Evolutionary conservation across 345 rosid species (phyloP), one percentile per base, ranked within the genome.

Genomic region (Linum trigynum): DNA sequence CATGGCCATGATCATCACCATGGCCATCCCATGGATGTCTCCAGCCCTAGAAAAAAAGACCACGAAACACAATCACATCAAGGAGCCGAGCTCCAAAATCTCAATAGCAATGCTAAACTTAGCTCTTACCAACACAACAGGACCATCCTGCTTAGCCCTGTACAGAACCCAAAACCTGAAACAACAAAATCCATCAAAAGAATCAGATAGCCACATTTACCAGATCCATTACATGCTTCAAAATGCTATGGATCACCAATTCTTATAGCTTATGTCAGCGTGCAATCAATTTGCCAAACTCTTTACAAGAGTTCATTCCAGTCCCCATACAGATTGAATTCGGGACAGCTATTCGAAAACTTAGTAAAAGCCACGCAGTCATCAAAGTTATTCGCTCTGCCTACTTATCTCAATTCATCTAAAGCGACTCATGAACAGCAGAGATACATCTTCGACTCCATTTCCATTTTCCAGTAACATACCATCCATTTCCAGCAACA

Each of bases 11-110:
- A 66, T 90, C 91, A 39, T 84, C 98, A 66, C 77, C 98, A 67
- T 89, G 98, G 16, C 97, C 97, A 37, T 94, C 99, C 99, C 99
- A 94, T 3, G 97, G 99, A 75, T 90, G 99, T 53, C 97, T 70
- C 97, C 97, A 92, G 39, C 98, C 98, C 98, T 92, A 72, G 32
- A 3, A 65, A 72, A 36, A 53, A 53, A 60, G 39, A 72, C 5
- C 3, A 69, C 10, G 16, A 38, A 38, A 16, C 12, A 66, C 51
- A 72, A 62, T 5, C 3, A 41, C 38, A 36, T 36, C 32, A 4
- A 4, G 14, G 51, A 58, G 14, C 6, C 17, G 51, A 37, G 36
- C 53, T 48, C 5, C 3, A 57, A 42, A 37, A 15, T 39, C 9
- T 2, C 11, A 16, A 61, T n/a, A 35, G 6, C 39, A 16, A 4